These are phyloP conservation scores for Gaultheria prostrata DNA, from an alignment of 148 eudicot species.

Conservation along the genomic window DNA sequence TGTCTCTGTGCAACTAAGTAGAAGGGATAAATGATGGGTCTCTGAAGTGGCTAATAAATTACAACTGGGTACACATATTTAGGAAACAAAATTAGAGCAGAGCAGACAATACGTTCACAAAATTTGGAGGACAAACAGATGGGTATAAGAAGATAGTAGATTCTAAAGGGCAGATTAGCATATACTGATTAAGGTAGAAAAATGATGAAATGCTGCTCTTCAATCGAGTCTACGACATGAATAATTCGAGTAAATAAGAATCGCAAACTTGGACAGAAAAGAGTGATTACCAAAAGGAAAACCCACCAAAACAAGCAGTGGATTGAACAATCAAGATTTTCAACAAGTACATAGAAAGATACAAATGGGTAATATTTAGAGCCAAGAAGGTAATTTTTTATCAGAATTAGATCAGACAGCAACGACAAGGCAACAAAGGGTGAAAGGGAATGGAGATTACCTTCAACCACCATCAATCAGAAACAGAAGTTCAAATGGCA, in stretches of 20 bases:
- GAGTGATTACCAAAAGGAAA: neutral
- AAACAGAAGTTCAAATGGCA: neutral
- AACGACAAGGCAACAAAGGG: neutral
- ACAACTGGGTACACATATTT: neutral
- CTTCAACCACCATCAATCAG: neutral
- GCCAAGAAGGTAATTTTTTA: neutral
- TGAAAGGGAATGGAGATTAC: neutral
- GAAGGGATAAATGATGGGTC: neutral
- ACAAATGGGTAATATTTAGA: neutral
- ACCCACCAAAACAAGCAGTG: neutral
- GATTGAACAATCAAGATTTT: neutral
- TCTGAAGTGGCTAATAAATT: neutral
- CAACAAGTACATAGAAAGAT: neutral
- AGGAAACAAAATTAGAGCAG: neutral
- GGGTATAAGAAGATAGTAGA: neutral
- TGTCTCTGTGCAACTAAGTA: neutral
- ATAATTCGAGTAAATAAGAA: neutral
- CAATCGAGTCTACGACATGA: neutral
- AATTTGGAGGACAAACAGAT: neutral
- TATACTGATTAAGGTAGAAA: neutral
- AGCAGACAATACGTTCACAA: neutral
- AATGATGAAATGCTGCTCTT: neutral
- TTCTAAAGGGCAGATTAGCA: neutral
- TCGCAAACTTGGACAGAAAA: neutral
- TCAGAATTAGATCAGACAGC: neutral